Conservation (phyloP, 116 monocot genomes). For the Thalassia testudinum region DNA sequence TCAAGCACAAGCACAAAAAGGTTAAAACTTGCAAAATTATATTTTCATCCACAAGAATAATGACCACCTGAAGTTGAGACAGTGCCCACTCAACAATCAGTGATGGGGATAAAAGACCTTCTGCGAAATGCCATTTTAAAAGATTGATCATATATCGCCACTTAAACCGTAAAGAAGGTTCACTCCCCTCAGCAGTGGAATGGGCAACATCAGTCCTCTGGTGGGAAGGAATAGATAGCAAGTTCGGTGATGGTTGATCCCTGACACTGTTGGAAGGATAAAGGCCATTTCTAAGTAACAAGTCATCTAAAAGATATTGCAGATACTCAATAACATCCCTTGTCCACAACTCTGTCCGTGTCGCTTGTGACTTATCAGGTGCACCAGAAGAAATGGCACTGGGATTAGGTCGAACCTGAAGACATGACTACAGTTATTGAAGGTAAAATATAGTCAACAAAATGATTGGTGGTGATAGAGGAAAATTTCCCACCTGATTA, state of each 20-base stretch:
- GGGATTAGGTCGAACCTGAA: slow-evolving; percentile 41
- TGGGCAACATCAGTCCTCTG: slow-evolving; percentile 27
- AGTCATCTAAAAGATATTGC: slow-evolving; percentile 76
- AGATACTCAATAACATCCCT: slow-evolving; percentile 86
- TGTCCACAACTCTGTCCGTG: slow-evolving; percentile 73
- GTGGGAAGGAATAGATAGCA: slow-evolving; percentile 19
- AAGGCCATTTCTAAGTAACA: slow-evolving; percentile 57
- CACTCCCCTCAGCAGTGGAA: slow-evolving; percentile 32
- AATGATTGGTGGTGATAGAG: too few species aligned
- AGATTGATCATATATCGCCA: slow-evolving; percentile 88
- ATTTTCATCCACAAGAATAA: not conserved
- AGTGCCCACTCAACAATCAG: slow-evolving; percentile 69
- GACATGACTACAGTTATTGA: not conserved
- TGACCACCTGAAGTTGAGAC: slow-evolving; percentile 69
- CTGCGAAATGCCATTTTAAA: slow-evolving; percentile 68
- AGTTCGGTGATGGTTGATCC: slow-evolving; percentile 38
- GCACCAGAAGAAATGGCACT: slow-evolving; percentile 32
- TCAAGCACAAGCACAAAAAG: not conserved
- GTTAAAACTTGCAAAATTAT: not conserved
- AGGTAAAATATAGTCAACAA: too few species aligned
- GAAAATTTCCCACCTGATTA: slow-evolving; percentile 55
- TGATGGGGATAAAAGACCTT: slow-evolving; percentile 75
- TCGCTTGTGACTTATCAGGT: slow-evolving; percentile 63
- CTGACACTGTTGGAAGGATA: slow-evolving; percentile 15
- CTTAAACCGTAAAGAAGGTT: slow-evolving; percentile 45